Evolutionary conservation across 2,329 filamentous ascomycete genomes (phyloP).

Genomic region (Pseudogymnoascus sp.): DNA sequence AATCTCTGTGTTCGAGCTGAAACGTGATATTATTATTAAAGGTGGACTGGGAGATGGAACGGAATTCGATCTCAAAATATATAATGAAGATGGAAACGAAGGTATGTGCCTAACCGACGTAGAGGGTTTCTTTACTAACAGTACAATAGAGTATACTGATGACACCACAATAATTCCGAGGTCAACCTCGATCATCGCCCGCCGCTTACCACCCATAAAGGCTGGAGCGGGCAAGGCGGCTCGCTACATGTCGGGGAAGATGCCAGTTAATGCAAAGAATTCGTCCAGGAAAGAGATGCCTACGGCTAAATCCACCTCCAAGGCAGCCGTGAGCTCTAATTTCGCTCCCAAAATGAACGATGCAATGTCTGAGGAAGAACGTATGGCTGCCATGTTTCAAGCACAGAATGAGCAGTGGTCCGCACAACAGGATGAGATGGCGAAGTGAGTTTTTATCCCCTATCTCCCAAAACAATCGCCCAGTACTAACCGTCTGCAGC

Average conservation of each 20-base stretch:
- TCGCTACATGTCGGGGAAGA: conserved; percentile 92
- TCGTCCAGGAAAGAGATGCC: conserved; percentile 58
- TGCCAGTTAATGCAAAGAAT: conserved; percentile 82
- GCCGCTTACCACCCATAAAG: conserved; percentile 74
- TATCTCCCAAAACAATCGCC: conserved; percentile 25
- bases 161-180: conserved; percentile 96
- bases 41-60: conserved; percentile 90
- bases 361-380: conserved; percentile 87
- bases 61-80: conserved; percentile 93
- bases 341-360: conserved; percentile 59
- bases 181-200: conserved; percentile 87
- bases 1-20: conserved; percentile 97
- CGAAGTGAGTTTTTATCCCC: conserved; percentile 52
- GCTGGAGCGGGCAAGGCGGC: conserved; percentile 85
- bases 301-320: conserved; percentile 50
- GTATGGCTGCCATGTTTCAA: conserved; percentile 85
- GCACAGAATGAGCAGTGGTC: conserved; percentile 88
- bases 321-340: conserved; percentile 46
- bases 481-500: conserved; percentile 36
- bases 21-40: conserved; percentile 94
- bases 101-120: conserved; percentile 48
- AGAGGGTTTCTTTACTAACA: conserved; percentile 25
- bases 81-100: conserved; percentile 84
- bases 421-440: conserved; percentile 87
- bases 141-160: conserved; percentile 76